Evolutionary conservation across 805 yeast species (phyloP).

Genomic region (baker's yeast (Saccharomyces cerevisiae)): DNA sequence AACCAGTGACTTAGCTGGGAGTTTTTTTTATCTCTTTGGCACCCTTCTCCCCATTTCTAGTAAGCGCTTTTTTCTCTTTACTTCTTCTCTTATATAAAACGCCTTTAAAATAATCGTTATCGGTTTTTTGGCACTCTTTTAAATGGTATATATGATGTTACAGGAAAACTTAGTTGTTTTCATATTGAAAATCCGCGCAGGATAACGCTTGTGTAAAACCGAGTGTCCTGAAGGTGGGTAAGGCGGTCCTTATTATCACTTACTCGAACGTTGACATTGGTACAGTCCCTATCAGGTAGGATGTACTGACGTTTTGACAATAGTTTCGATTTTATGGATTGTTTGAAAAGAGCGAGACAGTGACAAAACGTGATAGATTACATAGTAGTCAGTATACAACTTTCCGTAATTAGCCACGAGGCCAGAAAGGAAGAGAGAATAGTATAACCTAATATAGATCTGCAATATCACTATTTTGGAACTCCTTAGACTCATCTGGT

Average conservation of each 20-base stretch:
- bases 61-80: not conserved
- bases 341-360: not conserved
- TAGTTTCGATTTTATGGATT: not conserved
- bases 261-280: too few species aligned
- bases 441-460: not conserved
- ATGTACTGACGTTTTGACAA: not conserved
- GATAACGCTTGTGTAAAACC: too few species aligned
- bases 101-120: not conserved
- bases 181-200: too few species aligned
- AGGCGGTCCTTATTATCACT: not conserved
- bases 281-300: not conserved
- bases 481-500: not conserved
- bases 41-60: not conserved
- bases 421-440: not conserved
- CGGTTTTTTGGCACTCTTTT: not conserved
- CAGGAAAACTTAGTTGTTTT: not conserved
- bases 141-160: not conserved
- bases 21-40: not conserved
- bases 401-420: not conserved
- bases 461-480: not conserved
- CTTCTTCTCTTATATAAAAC: not conserved
- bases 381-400: not conserved
- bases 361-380: not conserved
- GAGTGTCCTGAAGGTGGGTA: too few species aligned
- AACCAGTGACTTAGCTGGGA: conserved; percentile 39